Percentiles rank a stretch among this genome's conserved stretches.
phyloP scores from a whole-genome alignment of 176 grass and related monocot genomes.

The Bothriochloa decipiens region DNA sequence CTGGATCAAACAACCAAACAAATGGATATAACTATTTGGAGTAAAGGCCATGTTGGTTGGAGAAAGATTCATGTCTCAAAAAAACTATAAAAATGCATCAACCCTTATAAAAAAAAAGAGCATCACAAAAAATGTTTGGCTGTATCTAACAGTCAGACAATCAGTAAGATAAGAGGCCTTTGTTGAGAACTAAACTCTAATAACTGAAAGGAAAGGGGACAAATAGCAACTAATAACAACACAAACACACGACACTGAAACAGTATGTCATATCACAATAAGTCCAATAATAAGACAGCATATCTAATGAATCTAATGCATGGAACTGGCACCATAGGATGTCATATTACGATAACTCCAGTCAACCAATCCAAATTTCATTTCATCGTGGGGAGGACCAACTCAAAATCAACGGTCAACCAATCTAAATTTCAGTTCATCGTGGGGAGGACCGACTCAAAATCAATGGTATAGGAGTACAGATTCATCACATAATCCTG shows the following conservation, averaged over 20 bases:
- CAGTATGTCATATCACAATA: neutral
- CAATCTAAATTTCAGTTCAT: slow-evolving; percentile 1
- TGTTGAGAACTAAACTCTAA: slow-evolving; percentile 3
- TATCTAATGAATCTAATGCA: neutral
- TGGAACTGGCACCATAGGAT: neutral
- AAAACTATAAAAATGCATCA: neutral
- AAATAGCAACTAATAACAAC: neutral
- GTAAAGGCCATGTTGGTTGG: neutral
- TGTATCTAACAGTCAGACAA: neutral
- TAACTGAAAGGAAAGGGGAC: neutral
- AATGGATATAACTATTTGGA: neutral
- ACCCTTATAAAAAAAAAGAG: neutral
- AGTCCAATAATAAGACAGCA: neutral
- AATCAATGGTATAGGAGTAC: neutral
- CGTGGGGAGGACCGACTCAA: neutral
- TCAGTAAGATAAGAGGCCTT: neutral
- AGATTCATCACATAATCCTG: neutral
- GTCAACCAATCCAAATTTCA: neutral
- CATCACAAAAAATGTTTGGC: neutral
- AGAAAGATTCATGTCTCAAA: neutral
- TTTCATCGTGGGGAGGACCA: neutral
- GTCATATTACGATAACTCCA: neutral
- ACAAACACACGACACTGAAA: neutral
- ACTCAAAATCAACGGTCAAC: neutral
- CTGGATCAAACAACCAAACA: neutral